Evolutionary conservation across 306 rosid species (phyloP), one percentile per base, ranked within the genome.

Genomic region (Prosopis cineraria): DNA sequence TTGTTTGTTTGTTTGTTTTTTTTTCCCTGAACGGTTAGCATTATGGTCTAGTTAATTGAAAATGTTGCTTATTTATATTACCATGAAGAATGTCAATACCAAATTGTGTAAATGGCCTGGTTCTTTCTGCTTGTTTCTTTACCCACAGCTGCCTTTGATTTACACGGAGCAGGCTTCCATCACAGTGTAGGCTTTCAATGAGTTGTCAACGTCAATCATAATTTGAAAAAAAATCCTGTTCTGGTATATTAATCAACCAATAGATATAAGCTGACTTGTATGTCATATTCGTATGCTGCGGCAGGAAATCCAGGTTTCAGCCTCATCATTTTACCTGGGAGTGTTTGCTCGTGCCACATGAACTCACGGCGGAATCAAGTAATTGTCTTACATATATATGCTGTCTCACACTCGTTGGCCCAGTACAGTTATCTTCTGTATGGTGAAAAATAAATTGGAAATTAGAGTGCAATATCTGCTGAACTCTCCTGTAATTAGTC

Each of bases 231-330:
- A 30, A 20, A 75, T 68, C 5, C 56, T 68, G 58, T 56, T 63
- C 27, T 68, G 77, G 29, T 80, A 50, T 62, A 47, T 22, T 68
- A 12, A 47, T 36, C 67, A 36, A n/a, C 36, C 67, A 36, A n/a
- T 53, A 56, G 25, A 58, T 14, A 45, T 48, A 62, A 74, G 37
- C 69, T 77, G 72, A 82, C 53, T 72, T 72, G 68, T 60, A 47
- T 72, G 36, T 6, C 43, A 66, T 75, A 33, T 79, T 79, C n/a
- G 47, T 68, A 33, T 76, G 60, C 50, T 82, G 67, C 65, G 14
- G 59, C 75, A 17, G 53, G 66, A 59, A 33, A 56, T 63, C 52
- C 68, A 56, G 66, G 74, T 50, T 72, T 79, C 72, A 52, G 72
- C 71, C 50, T 74, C 73, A 40, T 24, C 68, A 48, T 48, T 75